A percentile compares a stretch with the other conserved stretches of the same genome.
These are phyloP conservation scores for Ophiocordyceps australis DNA, from an alignment of 2,329 filamentous ascomycete species.

Conservation along the genomic window DNA sequence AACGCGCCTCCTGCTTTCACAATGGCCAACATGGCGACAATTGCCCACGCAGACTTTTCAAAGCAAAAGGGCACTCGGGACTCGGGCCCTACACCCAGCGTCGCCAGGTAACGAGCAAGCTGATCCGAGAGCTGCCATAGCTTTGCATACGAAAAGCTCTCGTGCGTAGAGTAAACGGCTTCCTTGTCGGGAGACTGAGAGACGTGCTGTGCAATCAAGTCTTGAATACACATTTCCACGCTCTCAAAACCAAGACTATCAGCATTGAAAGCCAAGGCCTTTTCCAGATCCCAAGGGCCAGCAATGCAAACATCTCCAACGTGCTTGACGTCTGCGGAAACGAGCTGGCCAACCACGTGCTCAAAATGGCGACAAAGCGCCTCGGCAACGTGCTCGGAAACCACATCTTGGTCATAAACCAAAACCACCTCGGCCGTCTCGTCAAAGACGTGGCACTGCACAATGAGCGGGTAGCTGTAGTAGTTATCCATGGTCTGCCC, in stretches of 20 bases:
- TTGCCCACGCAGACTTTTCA: slow-evolving; percentile 6
- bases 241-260: no score
- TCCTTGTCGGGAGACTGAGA: background rate
- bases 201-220: background rate
- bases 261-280: background rate
- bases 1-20: slow-evolving; percentile 9
- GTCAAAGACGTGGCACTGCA: background rate
- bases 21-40: slow-evolving; percentile 7
- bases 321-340: background rate
- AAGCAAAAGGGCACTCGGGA: slow-evolving; percentile 3
- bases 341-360: background rate
- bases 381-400: background rate
- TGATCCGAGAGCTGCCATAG: slow-evolving; percentile 16
- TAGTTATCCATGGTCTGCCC: slow-evolving; percentile 4
- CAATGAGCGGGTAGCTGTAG: background rate
- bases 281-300: background rate
- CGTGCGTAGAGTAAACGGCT: slow-evolving; percentile 1
- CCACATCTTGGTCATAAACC: background rate
- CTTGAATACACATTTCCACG: background rate
- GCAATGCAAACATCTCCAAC: background rate
- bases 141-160: slow-evolving; percentile 19
- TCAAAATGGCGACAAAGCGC: background rate
- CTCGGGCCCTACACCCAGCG: background rate
- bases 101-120: slow-evolving; percentile 15
- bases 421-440: background rate